Evolutionary conservation across 352 stramenopile species (phyloP).

Genomic region (Globisporangium orthogonon): DNA sequence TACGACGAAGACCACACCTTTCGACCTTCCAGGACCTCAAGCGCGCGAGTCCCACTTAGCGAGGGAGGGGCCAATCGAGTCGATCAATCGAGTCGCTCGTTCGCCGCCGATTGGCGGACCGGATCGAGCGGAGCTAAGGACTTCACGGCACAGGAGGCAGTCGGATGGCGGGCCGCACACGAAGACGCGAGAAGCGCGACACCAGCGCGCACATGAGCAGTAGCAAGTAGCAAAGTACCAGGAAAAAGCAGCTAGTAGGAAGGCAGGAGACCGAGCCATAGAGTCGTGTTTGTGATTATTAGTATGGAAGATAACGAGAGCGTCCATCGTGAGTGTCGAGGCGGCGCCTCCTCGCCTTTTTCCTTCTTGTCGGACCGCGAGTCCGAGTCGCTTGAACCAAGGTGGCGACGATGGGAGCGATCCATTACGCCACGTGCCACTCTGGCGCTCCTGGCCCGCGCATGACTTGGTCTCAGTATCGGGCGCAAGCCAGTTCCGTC

Average conservation of each 20-base stretch:
- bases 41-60: not conserved
- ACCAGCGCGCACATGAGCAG: no score
- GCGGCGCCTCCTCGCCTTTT: not conserved
- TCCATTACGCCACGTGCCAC: not conserved
- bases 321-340: not conserved
- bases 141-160: no score
- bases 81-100: not conserved
- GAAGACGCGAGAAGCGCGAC: no score
- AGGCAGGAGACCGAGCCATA: not conserved
- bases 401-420: not conserved
- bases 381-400: not conserved
- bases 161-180: no score
- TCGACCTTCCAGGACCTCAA: no score
- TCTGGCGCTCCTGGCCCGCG: not conserved
- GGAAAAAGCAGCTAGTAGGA: not conserved
- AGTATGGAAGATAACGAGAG: not conserved
- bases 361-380: not conserved
- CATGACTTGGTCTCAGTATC: no score
- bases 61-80: not conserved
- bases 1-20: not conserved
- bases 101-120: no score
- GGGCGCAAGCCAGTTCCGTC: no score
- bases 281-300: not conserved
- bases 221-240: not conserved
- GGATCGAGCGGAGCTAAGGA: no score